Conservation (phyloP, 2,329 filamentous ascomycete genomes). For the Beauveria medogensis region DNA sequence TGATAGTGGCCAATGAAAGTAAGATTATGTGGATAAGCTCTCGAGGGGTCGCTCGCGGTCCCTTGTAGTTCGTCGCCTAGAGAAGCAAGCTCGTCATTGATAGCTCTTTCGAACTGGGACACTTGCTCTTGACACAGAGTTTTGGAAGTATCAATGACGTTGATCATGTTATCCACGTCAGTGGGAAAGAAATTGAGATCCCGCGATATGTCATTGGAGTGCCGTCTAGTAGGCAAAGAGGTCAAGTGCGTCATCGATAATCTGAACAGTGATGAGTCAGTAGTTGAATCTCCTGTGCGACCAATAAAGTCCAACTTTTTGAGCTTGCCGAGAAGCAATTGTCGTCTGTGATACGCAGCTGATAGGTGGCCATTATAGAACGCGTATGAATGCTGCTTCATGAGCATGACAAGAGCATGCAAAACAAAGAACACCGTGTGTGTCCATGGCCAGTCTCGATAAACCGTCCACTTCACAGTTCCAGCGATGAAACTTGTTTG, state of each 20-base stretch:
- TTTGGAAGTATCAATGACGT: slow-evolving; percentile 51
- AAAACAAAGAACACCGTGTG: slow-evolving; percentile 72
- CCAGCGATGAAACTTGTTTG: slow-evolving; percentile 55
- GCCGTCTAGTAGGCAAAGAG: not conserved
- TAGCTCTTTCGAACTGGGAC: slow-evolving; percentile 53
- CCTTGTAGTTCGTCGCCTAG: slow-evolving; percentile 58
- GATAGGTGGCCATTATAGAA: slow-evolving; percentile 73
- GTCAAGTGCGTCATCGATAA: not conserved
- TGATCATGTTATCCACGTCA: slow-evolving; percentile 48
- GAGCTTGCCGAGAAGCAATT: slow-evolving; percentile 38
- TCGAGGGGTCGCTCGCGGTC: slow-evolving; percentile 42
- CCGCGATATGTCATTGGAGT: not conserved
- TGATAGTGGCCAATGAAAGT: slow-evolving; percentile 58
- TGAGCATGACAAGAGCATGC: slow-evolving; percentile 66
- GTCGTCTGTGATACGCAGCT: slow-evolving; percentile 45
- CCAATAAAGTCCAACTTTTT: slow-evolving; percentile 49
- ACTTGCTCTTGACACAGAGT: slow-evolving; percentile 56
- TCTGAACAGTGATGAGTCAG: not conserved
- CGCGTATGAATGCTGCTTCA: slow-evolving; percentile 77
- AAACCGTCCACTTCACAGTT: slow-evolving; percentile 57
- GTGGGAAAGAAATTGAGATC: not conserved
- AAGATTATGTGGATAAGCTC: slow-evolving; percentile 61
- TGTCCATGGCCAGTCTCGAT: slow-evolving; percentile 74
- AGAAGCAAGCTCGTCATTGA: slow-evolving; percentile 58
- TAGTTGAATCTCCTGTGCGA: slow-evolving; percentile 35